Evolutionary conservation across 2,329 filamentous ascomycete genomes (phyloP).

Genomic region (Harringtonia aguacate): DNA sequence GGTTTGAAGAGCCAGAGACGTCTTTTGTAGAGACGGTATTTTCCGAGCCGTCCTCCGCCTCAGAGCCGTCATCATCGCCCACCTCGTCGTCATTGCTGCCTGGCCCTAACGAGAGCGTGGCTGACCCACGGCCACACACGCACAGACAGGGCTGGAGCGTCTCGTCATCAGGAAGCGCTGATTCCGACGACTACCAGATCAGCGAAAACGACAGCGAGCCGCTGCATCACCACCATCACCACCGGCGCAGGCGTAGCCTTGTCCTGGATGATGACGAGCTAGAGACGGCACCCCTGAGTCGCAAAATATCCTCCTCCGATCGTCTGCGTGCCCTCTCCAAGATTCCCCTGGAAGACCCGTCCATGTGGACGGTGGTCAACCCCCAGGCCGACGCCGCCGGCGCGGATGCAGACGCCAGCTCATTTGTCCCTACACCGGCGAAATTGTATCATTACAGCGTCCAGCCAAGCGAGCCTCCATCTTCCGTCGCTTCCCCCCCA

Average conservation of each 20-base stretch:
- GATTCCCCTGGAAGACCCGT: constrained; percentile 22
- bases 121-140: too few relatives aligned
- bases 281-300: constrained; percentile 21
- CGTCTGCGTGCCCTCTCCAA: constrained; percentile 24
- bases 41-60: too few relatives aligned
- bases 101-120: too few relatives aligned
- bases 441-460: too few relatives aligned
- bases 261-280: constrained; percentile 19
- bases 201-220: neutral
- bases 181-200: neutral
- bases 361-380: constrained; percentile 23
- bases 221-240: neutral
- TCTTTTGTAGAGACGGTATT: too few relatives aligned
- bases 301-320: constrained; percentile 25
- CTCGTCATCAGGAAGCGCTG: too few relatives aligned
- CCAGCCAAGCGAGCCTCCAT: neutral
- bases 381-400: constrained; percentile 8
- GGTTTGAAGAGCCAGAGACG: too few relatives aligned
- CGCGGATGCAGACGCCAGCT: neutral
- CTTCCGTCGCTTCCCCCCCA: neutral
- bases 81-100: too few relatives aligned
- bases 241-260: constrained; percentile 13
- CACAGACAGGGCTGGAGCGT: too few relatives aligned
- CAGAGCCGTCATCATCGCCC: too few relatives aligned
- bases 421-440: neutral